A percentile compares a stretch with the other conserved stretches of the same genome.
Evolutionary conservation across 805 yeast species (phyloP).

Genomic region (Ogataea parapolymorpha): DNA sequence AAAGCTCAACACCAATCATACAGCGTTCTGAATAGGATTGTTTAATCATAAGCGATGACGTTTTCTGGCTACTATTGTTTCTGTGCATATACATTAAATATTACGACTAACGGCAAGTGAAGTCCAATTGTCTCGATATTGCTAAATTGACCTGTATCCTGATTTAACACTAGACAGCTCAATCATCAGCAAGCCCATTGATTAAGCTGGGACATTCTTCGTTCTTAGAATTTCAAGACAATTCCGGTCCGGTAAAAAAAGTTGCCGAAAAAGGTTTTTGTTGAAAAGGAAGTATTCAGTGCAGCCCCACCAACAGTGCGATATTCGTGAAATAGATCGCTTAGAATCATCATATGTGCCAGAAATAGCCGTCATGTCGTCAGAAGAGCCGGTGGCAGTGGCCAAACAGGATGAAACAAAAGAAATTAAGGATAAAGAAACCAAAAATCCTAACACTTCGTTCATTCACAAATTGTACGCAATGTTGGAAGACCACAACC

Average conservation of each 20-base stretch:
- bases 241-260: neutral
- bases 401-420: slow-evolving; percentile 8
- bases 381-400: slow-evolving; percentile 11
- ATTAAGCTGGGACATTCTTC: neutral
- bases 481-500: slow-evolving; percentile 77
- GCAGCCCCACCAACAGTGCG: neutral
- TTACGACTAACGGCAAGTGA: neutral
- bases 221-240: neutral
- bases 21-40: slow-evolving; percentile 15
- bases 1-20: slow-evolving; percentile 20
- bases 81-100: slow-evolving; percentile 2
- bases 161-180: neutral
- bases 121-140: neutral
- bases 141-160: neutral
- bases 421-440: slow-evolving; percentile 3
- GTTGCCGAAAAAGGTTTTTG: neutral
- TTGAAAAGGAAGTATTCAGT: neutral
- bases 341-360: neutral
- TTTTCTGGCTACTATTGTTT: neutral
- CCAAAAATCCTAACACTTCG: slow-evolving; percentile 31
- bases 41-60: neutral
- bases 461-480: slow-evolving; percentile 89
- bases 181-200: neutral
- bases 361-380: slow-evolving; percentile 3
- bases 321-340: neutral